Base-by-base conservation (phyloP, 73 alveolate species). In the Stentor roeselii region DNA sequence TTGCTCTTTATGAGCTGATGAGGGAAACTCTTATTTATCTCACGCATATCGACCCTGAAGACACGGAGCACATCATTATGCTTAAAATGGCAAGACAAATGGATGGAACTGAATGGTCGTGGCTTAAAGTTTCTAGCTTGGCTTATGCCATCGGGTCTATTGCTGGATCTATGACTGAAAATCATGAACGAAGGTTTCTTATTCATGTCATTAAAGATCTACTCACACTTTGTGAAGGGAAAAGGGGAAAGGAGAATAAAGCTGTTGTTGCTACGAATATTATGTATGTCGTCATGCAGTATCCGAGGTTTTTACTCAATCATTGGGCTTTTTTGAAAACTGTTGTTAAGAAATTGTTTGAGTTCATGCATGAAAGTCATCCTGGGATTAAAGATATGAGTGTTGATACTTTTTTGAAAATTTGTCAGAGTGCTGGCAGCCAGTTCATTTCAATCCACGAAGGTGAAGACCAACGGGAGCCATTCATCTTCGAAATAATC, bases 321-420 rank as follows among this genome's bases (percentile, higher is more conserved):
- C 99, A 97, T 83, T 97, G 99, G 99, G 94, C 92, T 59, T 97
- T 97, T 92, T 89, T 97, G 36, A 97, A 96, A 90, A 97, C 99
- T 35, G 99, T 97, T 0, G 95, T 97, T 15, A 97, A 93, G 86
- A 97, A 97, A 85, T 90, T 97, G 39, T 96, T 96, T 82, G 99
- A 97, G 86, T 97, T 97, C 84, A 97, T 97, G 99, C 98, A 94
- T 82, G 99, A 97, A 88, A 86, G 92, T 36, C 98, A 93, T 84
- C 99, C 98, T 39, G 99, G 99, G 14, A 99, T 97, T 0, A 92
- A 97, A 86, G 99, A 97, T 86, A 96, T 97, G 97, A 98, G 99
- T 0, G 90, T 97, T 89, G 99, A 97, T 75, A 96, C 99, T 21
- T 97, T 97, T 93, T 78, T 97, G 58, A 95, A 95, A 60, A 95